A percentile compares a stretch with the other conserved stretches of the same genome.
phyloP scores from a whole-genome alignment of 1,139 yeast species.

The Suhomyces terraborum region DNA sequence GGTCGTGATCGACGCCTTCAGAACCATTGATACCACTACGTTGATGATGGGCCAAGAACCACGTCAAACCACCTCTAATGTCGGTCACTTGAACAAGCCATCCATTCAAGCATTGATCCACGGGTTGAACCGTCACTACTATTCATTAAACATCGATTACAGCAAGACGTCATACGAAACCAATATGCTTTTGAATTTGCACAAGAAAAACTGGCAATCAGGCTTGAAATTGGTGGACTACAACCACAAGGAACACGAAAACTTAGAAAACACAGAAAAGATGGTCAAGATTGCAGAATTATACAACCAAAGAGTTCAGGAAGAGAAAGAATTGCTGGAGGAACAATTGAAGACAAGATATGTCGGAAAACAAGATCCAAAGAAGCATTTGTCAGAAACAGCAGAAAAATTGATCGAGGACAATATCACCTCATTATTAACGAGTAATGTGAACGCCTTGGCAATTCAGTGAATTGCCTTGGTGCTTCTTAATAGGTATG shows the following conservation, averaged over 20 bases:
- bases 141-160: conserved; percentile 92
- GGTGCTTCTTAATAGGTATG: not conserved
- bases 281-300: conserved; percentile 91
- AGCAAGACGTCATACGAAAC: conserved; percentile 92
- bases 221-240: conserved; percentile 83
- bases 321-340: conserved; percentile 84
- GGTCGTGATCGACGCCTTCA: conserved; percentile 97
- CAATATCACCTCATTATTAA: conserved; percentile 81
- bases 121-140: conserved; percentile 95
- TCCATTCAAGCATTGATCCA: conserved; percentile 96
- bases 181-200: conserved; percentile 89
- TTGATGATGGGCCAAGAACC: conserved; percentile 98
- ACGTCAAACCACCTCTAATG: conserved; percentile 94
- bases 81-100: conserved; percentile 96
- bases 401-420: conserved; percentile 87
- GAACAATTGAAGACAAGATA: conserved; percentile 93
- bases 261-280: conserved; percentile 69
- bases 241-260: conserved; percentile 73
- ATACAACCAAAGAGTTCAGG: conserved; percentile 88
- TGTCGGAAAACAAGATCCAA: conserved; percentile 98
- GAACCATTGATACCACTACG: conserved; percentile 86
- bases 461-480: conserved; percentile 56
- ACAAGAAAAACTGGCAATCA: conserved; percentile 95
- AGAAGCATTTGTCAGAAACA: conserved; percentile 91
- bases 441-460: conserved; percentile 86